phyloP scores from a whole-genome alignment of 129 eudicot species.

The Solidago caesia region DNA sequence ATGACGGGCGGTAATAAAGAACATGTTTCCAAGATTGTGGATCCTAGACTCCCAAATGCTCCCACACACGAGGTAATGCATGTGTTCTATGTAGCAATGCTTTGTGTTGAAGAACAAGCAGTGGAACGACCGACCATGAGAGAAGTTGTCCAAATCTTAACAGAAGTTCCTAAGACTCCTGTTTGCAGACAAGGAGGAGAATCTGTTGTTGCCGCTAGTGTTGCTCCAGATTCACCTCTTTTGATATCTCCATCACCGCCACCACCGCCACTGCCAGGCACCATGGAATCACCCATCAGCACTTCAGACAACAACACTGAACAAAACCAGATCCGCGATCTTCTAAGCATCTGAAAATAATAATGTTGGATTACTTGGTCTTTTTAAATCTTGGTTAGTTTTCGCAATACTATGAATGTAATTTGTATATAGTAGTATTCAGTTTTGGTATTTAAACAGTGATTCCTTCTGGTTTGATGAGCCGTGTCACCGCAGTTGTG shows the following conservation, averaged over 20 bases:
- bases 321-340: constrained; percentile 46
- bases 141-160: constrained; percentile 83
- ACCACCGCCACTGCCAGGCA: constrained; percentile 30
- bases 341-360: constrained; percentile 56
- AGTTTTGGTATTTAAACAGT: constrained; percentile 18
- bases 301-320: constrained; percentile 28
- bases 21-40: constrained; percentile 63
- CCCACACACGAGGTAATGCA: constrained; percentile 89
- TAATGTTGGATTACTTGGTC: constrained; percentile 11
- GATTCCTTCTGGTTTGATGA: background rate
- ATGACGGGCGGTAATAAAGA: constrained; percentile 82
- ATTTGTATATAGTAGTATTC: constrained; percentile 29
- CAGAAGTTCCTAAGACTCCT: constrained; percentile 73
- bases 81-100: constrained; percentile 87
- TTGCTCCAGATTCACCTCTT: constrained; percentile 31
- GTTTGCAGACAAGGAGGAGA: constrained; percentile 38
- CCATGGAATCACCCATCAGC: constrained; percentile 38
- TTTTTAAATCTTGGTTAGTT: constrained; percentile 14
- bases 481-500: background rate
- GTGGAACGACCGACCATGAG: constrained; percentile 96
- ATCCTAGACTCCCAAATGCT: constrained; percentile 62
- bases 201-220: constrained; percentile 14
- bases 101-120: constrained; percentile 92
- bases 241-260: constrained; percentile 45
- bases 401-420: constrained; percentile 5